phyloP scores from a whole-genome alignment of 345 rosid species.

The Rhodamnia argentea region DNA sequence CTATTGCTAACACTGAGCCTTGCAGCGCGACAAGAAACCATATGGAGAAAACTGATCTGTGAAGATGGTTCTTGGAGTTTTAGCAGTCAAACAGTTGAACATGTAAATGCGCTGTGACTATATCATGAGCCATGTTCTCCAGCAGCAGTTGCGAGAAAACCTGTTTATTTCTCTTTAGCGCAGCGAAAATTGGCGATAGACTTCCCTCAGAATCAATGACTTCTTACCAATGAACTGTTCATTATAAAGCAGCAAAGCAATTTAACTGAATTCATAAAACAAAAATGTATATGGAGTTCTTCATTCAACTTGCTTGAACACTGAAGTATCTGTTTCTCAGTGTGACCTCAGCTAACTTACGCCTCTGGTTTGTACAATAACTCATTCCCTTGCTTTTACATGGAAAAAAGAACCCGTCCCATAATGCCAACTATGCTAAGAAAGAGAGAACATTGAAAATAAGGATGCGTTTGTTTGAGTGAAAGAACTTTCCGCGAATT shows the following conservation, averaged over 20 bases:
- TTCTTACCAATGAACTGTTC: neutral
- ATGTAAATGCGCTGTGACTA: neutral
- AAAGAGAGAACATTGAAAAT: too few relatives aligned
- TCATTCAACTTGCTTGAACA: neutral
- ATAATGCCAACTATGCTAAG: neutral
- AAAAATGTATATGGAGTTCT: neutral
- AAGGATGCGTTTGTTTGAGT: neutral
- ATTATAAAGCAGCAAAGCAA: neutral
- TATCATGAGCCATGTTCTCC: neutral
- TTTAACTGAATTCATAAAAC: neutral
- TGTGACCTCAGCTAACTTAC: neutral
- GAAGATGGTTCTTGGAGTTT: neutral
- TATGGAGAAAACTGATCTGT: neutral
- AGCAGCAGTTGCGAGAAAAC: neutral
- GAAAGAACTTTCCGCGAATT: neutral
- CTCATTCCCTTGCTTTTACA: neutral
- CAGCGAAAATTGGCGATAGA: neutral
- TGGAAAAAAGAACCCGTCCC: neutral
- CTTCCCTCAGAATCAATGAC: neutral
- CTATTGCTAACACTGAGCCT: neutral
- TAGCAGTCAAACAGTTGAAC: neutral
- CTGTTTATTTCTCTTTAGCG: neutral
- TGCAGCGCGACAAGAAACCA: neutral
- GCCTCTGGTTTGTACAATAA: neutral
- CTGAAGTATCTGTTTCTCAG: neutral